Conservation (phyloP, 371 early-diverging fungal species). For the Actinomortierella ambigua region DNA sequence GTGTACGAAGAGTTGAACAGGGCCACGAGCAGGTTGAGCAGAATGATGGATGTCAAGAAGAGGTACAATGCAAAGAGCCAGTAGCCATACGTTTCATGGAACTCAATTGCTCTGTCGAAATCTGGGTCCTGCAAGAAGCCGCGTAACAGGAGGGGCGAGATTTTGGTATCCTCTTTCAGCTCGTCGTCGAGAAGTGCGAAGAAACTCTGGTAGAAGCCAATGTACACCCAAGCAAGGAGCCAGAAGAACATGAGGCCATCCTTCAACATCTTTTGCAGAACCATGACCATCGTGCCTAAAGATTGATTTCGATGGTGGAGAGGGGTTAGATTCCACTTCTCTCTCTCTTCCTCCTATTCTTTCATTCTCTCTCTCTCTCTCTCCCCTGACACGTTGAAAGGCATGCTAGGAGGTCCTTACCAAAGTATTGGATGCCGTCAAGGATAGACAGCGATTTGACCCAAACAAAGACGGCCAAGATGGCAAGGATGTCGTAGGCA, state of each 20-base stretch:
- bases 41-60: constrained; percentile 47
- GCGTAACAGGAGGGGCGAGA: constrained; percentile 30
- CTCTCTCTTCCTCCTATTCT: too few species aligned
- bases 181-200: constrained; percentile 20
- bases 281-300: constrained; percentile 46
- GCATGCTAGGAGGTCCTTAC: too few species aligned
- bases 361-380: too few species aligned
- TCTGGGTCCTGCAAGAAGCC: constrained; percentile 49
- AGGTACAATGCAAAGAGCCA: constrained; percentile 44
- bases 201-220: constrained; percentile 47
- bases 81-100: constrained; percentile 22
- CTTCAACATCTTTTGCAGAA: constrained; percentile 49
- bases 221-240: constrained; percentile 47
- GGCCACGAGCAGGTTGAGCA: constrained; percentile 46
- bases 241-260: constrained; percentile 51
- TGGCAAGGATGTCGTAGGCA: constrained; percentile 41
- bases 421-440: constrained; percentile 45
- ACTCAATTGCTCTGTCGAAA: constrained; percentile 28
- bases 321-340: too few species aligned
- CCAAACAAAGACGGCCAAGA: constrained; percentile 47
- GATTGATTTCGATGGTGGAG: too few species aligned
- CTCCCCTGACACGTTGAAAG: too few species aligned
- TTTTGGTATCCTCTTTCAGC: constrained; percentile 16
- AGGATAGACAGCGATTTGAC: constrained; percentile 37
- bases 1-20: constrained; percentile 50